Evolutionary conservation across 164 flowering plant genomes (phyloP).

Genomic region (Kingdonia uniflora): DNA sequence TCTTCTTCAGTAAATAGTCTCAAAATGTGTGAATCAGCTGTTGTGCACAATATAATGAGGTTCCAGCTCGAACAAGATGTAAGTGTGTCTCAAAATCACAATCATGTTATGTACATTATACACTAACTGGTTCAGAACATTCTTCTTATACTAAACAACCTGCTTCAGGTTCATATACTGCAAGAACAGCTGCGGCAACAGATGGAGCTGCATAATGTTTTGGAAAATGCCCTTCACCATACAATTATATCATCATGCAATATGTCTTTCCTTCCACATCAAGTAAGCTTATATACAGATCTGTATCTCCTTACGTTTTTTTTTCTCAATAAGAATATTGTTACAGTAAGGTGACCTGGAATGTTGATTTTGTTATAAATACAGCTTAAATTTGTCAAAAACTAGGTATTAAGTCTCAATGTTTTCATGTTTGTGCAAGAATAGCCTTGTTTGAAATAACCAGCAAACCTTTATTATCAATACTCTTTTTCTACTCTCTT

Average conservation of each 20-base stretch:
- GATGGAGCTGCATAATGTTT: conserved; percentile 41
- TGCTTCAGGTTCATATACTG: conserved; percentile 40
- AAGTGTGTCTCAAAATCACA: conserved; percentile 15
- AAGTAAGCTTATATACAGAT: conserved; percentile 25
- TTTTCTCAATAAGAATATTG: neutral
- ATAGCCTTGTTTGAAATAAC: no score
- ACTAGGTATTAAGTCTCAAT: no score
- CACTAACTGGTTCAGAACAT: neutral
- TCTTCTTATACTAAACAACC: neutral
- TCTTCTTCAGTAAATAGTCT: no score
- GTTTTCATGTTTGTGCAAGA: no score
- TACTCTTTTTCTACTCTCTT: no score
- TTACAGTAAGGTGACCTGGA: neutral
- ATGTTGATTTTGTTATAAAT: neutral
- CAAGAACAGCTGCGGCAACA: conserved; percentile 42
- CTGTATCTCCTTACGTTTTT: no score
- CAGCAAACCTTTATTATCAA: no score
- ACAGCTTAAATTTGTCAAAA: neutral
- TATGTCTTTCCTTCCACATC: conserved; percentile 33
- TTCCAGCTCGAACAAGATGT: conserved; percentile 68
- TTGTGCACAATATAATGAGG: conserved; percentile 16
- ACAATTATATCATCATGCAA: conserved; percentile 18
- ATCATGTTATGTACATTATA: neutral
- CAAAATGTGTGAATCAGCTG: conserved; percentile 10
- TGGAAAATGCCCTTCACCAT: conserved; percentile 41